Percentiles rank a stretch among this genome's conserved stretches.
These are phyloP conservation scores for Alternaria sp. DNA, from an alignment of 2,329 filamentous ascomycete genomes.

Conservation along the genomic window DNA sequence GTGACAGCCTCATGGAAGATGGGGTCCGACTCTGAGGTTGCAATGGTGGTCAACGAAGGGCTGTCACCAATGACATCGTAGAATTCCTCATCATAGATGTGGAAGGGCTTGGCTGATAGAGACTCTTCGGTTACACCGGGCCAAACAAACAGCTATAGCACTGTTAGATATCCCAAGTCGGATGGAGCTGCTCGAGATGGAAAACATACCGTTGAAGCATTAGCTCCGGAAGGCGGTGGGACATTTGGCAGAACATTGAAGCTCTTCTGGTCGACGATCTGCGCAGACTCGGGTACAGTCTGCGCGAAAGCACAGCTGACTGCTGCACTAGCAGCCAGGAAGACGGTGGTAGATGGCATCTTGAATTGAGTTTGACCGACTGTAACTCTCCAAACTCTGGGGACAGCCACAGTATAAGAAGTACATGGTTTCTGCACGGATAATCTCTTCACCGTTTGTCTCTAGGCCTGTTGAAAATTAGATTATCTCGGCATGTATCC, in stretches of 20 bases:
- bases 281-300: constrained; percentile 30
- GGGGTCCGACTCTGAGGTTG: constrained; percentile 32
- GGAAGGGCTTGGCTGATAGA: constrained; percentile 33
- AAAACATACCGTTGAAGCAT: constrained; percentile 30
- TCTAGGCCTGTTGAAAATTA: not conserved
- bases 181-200: not conserved
- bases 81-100: constrained; percentile 39
- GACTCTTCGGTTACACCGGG: constrained; percentile 32
- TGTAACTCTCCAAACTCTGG: not conserved
- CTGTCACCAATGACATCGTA: constrained; percentile 35
- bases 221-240: constrained; percentile 29
- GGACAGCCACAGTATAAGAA: not conserved
- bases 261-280: constrained; percentile 31
- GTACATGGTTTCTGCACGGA: not conserved
- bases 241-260: constrained; percentile 34
- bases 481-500: constrained; percentile 6
- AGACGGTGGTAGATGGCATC: constrained; percentile 12
- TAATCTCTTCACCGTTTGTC: constrained; percentile 6
- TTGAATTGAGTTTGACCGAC: not conserved
- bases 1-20: constrained; percentile 39
- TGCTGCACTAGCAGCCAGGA: constrained; percentile 12
- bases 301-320: constrained; percentile 25
- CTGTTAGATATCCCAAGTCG: constrained; percentile 13
- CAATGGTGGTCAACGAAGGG: constrained; percentile 34
- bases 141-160: constrained; percentile 30